Evolutionary conservation across 495 filamentous ascomycete species (phyloP).

Genomic region (Lichenothelia convexa): DNA sequence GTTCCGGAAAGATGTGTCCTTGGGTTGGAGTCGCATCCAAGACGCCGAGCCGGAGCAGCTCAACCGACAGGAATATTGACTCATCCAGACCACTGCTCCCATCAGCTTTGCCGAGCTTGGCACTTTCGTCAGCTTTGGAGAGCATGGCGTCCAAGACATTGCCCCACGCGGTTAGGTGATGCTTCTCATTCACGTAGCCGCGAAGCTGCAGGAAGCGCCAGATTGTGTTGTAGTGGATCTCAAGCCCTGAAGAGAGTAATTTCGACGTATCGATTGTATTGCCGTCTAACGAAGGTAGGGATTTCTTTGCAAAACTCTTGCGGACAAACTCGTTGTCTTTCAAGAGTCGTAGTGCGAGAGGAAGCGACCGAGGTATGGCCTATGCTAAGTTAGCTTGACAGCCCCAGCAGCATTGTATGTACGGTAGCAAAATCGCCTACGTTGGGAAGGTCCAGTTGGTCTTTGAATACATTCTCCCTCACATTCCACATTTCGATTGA

Average conservation of each 20-base stretch:
- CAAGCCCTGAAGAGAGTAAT: conserved; percentile 22
- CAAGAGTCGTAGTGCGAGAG: conserved; percentile 39
- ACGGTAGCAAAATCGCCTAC: neutral
- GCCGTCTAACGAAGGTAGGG: conserved; percentile 18
- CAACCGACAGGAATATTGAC: conserved; percentile 56
- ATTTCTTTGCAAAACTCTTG: conserved; percentile 37
- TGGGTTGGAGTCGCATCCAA: no score
- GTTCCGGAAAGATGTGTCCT: conserved; percentile 35
- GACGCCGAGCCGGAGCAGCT: conserved; percentile 57
- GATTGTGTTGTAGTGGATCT: conserved; percentile 57
- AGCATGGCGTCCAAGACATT: conserved; percentile 48
- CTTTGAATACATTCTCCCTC: conserved; percentile 30
- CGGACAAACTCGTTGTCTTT: conserved; percentile 45
- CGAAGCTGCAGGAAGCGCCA: conserved; percentile 84
- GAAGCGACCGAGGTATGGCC: conserved; percentile 31
- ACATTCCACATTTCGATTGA: conserved; percentile 61
- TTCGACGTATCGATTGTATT: conserved; percentile 1
- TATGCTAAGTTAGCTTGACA: conserved; percentile 16
- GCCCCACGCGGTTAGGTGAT: conserved; percentile 73
- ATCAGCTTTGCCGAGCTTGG: conserved; percentile 8
- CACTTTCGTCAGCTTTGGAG: conserved; percentile 30
- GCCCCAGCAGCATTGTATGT: neutral
- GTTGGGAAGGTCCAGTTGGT: conserved; percentile 7
- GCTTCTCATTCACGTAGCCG: conserved; percentile 62
- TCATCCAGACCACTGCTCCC: conserved; percentile 32